Evolutionary conservation across 768 basidiomycete species (phyloP).

Genomic region (Scleroderma citrinum): DNA sequence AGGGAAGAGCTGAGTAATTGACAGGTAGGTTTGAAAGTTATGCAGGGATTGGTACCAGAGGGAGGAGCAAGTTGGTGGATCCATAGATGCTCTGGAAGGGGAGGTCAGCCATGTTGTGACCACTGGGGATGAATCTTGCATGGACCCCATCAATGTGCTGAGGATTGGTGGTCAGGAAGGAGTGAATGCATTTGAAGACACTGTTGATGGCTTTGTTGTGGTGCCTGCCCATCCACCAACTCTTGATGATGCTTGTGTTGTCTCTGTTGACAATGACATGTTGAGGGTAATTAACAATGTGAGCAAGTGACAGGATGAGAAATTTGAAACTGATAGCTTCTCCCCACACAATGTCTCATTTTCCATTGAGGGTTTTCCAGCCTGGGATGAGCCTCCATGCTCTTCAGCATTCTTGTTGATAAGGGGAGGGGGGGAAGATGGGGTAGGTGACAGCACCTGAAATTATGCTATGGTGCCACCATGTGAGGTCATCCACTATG

Average conservation of each 20-base stretch:
- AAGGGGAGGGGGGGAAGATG: slow-evolving; percentile 4
- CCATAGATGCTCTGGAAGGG: slow-evolving; percentile 10
- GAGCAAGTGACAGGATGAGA: neutral
- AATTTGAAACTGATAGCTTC: slow-evolving; percentile 16
- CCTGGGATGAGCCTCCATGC: slow-evolving; percentile 10
- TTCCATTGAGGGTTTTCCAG: neutral
- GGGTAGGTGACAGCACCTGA: no score
- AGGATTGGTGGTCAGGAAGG: neutral
- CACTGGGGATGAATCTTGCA: slow-evolving; percentile 8
- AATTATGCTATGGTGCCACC: neutral
- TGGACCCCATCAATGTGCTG: neutral
- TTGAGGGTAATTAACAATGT: no score
- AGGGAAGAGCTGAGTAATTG: neutral
- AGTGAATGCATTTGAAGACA: slow-evolving; percentile 8
- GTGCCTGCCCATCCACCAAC: slow-evolving; percentile 7
- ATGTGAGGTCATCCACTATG: neutral
- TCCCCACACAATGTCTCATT: slow-evolving; percentile 12
- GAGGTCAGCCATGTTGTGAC: slow-evolving; percentile 14
- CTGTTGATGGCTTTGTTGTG: slow-evolving; percentile 6
- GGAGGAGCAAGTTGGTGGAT: slow-evolving; percentile 4
- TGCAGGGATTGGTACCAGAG: slow-evolving; percentile 1
- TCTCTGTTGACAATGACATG: slow-evolving; percentile 6
- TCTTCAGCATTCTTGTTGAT: neutral
- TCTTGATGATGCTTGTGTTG: slow-evolving; percentile 9
- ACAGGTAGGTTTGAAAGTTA: slow-evolving; percentile 3